Evolutionary conservation across 2,329 filamentous ascomycete genomes (phyloP).

Genomic region (Pestalotiopsis fici): DNA sequence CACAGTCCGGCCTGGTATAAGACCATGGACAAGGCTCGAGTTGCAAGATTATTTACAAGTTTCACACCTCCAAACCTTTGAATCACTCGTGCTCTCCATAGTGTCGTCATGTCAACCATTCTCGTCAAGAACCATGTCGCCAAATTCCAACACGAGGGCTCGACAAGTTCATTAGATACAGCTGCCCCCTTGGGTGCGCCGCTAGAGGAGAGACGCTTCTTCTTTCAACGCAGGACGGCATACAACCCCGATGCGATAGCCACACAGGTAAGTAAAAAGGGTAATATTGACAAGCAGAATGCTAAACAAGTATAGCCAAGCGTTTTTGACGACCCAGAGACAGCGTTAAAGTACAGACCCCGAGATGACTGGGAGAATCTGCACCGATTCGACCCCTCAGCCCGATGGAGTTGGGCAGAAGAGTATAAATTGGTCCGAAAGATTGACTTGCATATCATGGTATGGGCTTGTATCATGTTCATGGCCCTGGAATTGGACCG

Average conservation of each 20-base stretch:
- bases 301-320: slow-evolving; percentile 29
- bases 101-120: slow-evolving; percentile 21
- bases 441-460: slow-evolving; percentile 37
- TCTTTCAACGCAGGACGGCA: slow-evolving; percentile 26
- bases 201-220: slow-evolving; percentile 28
- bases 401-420: slow-evolving; percentile 33
- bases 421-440: slow-evolving; percentile 30
- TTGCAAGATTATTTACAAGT: not conserved
- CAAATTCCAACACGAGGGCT: slow-evolving; percentile 17
- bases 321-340: slow-evolving; percentile 42
- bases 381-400: slow-evolving; percentile 31
- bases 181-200: slow-evolving; percentile 24
- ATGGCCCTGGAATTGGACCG: slow-evolving; percentile 52
- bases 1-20: not conserved
- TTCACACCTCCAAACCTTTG: not conserved
- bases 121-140: slow-evolving; percentile 12
- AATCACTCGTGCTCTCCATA: not conserved
- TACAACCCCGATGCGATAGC: slow-evolving; percentile 23
- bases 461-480: slow-evolving; percentile 56
- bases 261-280: slow-evolving; percentile 17
- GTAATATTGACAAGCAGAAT: not conserved
- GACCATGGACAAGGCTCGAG: not conserved
- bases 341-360: slow-evolving; percentile 35
- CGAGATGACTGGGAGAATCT: slow-evolving; percentile 27
- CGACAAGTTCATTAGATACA: slow-evolving; percentile 19